Evolutionary conservation across 2,329 filamentous ascomycete genomes (phyloP).

Genomic region (Alternaria postmessia): DNA sequence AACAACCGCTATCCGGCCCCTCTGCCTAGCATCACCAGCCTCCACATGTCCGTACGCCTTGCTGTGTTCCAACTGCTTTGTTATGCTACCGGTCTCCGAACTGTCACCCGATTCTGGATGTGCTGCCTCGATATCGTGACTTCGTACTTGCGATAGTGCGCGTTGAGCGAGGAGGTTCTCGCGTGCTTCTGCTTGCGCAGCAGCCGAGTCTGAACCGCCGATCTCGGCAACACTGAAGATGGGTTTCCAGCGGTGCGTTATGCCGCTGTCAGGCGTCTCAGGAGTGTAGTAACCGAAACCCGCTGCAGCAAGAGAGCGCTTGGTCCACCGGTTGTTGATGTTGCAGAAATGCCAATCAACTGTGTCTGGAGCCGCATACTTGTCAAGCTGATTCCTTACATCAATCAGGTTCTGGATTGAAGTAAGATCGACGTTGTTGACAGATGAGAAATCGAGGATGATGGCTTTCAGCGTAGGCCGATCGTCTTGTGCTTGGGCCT

Average conservation of each 20-base stretch:
- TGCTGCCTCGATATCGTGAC: slow-evolving; percentile 25
- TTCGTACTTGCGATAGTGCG: slow-evolving; percentile 60
- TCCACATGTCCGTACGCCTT: slow-evolving; percentile 43
- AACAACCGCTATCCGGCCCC: slow-evolving; percentile 64
- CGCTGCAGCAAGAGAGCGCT: slow-evolving; percentile 85
- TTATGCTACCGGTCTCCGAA: slow-evolving; percentile 39
- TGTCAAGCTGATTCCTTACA: slow-evolving; percentile 91
- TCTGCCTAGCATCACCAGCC: slow-evolving; percentile 47
- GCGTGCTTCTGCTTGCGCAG: slow-evolving; percentile 72
- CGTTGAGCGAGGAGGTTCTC: slow-evolving; percentile 60
- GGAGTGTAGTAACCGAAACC: slow-evolving; percentile 85
- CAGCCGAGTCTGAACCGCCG: slow-evolving; percentile 75
- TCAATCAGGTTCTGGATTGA: slow-evolving; percentile 94
- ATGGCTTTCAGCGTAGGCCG: slow-evolving; percentile 82
- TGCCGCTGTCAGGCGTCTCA: slow-evolving; percentile 59
- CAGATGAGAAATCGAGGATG: slow-evolving; percentile 91
- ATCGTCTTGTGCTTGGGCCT: slow-evolving; percentile 52
- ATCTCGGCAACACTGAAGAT: slow-evolving; percentile 95
- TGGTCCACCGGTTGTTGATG: slow-evolving; percentile 94
- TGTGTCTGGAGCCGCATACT: slow-evolving; percentile 79
- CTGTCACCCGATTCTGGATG: slow-evolving; percentile 23
- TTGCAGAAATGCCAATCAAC: slow-evolving; percentile 96
- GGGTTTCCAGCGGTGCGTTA: slow-evolving; percentile 78
- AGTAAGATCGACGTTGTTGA: slow-evolving; percentile 94
- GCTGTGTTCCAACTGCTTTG: slow-evolving; percentile 42